Conservation (phyloP, 2,329 filamentous ascomycete species). For the Podosphaera xanthii region DNA sequence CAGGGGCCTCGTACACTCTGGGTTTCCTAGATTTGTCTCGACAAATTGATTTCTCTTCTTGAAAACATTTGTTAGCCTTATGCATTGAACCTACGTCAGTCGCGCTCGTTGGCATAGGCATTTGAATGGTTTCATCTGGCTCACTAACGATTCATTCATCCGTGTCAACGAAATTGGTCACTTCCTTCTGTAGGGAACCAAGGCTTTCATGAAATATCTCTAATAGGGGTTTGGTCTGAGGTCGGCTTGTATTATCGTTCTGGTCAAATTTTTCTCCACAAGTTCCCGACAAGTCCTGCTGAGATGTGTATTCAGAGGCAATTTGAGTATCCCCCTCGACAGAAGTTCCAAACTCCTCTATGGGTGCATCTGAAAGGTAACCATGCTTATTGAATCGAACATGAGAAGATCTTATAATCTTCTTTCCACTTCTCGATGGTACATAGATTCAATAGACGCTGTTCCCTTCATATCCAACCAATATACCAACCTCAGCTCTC, state of each 20-base stretch:
- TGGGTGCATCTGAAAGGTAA: background rate
- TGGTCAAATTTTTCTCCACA: background rate
- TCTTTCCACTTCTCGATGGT: background rate
- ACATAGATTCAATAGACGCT: background rate
- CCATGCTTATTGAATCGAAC: background rate
- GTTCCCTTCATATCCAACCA: conserved; percentile 2
- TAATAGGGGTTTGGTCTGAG: background rate
- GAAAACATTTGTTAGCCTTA: too few relatives aligned
- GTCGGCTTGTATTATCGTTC: background rate
- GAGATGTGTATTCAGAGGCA: background rate
- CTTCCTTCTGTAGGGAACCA: background rate
- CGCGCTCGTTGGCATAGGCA: too few relatives aligned
- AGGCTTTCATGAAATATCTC: background rate
- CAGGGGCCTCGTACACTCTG: background rate
- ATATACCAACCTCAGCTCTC: background rate
- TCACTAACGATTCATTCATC: background rate
- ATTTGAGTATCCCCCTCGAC: background rate
- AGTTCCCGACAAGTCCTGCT: background rate
- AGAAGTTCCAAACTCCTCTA: background rate
- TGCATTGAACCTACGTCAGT: too few relatives aligned
- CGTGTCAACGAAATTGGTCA: background rate
- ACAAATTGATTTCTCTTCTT: too few relatives aligned
- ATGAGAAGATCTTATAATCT: background rate
- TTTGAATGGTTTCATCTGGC: too few relatives aligned
- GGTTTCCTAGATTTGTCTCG: background rate